phyloP scores from a whole-genome alignment of 2,329 filamentous ascomycete genomes.

The Cadophora gregata region DNA sequence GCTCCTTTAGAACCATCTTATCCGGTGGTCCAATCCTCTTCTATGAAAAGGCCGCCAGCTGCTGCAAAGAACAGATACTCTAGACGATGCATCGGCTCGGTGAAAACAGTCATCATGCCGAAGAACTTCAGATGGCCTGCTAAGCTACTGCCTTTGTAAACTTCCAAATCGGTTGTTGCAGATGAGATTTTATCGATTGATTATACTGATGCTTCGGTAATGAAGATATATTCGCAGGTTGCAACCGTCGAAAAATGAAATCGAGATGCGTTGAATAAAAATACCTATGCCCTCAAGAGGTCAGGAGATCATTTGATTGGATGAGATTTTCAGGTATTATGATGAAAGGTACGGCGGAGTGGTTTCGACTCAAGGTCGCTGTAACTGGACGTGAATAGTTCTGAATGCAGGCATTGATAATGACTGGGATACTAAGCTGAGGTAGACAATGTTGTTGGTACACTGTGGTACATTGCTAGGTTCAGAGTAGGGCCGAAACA shows the following conservation, averaged over 20 bases:
- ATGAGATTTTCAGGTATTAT: slow-evolving; percentile 44
- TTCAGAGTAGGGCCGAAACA: slow-evolving; percentile 12
- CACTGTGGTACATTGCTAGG: slow-evolving; percentile 11
- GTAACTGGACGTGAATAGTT: slow-evolving; percentile 9
- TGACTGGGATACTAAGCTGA: not conserved
- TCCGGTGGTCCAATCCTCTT: not conserved
- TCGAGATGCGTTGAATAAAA: slow-evolving; percentile 51
- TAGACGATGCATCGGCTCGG: not conserved
- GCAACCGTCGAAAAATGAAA: slow-evolving; percentile 52
- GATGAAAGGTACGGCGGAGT: slow-evolving; percentile 26
- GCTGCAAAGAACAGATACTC: slow-evolving; percentile 41
- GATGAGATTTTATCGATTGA: slow-evolving; percentile 53
- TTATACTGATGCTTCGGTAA: slow-evolving; percentile 52
- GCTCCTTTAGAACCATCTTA: slow-evolving; percentile 32
- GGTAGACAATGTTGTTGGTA: not conserved
- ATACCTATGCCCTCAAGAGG: no score
- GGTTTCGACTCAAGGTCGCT: not conserved
- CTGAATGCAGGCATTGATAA: not conserved
- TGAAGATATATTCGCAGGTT: slow-evolving; percentile 49
- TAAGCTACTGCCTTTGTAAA: slow-evolving; percentile 50
- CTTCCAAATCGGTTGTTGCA: slow-evolving; percentile 42
- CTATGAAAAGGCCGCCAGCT: slow-evolving; percentile 41
- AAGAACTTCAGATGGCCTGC: slow-evolving; percentile 51
- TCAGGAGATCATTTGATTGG: slow-evolving; percentile 46
- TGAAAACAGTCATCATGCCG: not conserved